These are phyloP conservation scores for Limonium bicolor DNA, from an alignment of 148 eudicot genomes.

Conservation along the genomic window DNA sequence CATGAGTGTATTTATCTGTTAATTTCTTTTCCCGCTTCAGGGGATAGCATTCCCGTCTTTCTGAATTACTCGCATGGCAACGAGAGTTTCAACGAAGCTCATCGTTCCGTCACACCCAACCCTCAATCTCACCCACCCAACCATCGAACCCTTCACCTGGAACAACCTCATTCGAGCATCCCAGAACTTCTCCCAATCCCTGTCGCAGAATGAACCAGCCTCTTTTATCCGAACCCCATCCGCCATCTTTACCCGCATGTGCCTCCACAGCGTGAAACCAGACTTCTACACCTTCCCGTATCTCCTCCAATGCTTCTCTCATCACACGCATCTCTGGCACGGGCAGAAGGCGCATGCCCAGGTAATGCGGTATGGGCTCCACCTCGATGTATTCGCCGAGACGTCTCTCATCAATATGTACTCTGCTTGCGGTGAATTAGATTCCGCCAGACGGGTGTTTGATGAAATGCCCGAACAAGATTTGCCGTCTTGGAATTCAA, in stretches of 20 bases:
- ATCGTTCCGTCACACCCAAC: constrained; percentile 17
- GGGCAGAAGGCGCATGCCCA: constrained; percentile 19
- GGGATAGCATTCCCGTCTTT: too few species aligned
- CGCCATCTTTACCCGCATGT: constrained; percentile 18
- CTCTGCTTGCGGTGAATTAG: constrained; percentile 13
- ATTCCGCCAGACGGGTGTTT: constrained; percentile 20
- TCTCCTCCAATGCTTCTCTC: constrained; percentile 21
- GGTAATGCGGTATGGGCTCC: constrained; percentile 5
- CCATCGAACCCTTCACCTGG: constrained; percentile 25
- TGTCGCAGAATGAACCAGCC: background rate
- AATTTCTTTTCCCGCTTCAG: too few species aligned
- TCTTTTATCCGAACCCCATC: constrained; percentile 8
- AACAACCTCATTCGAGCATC: constrained; percentile 21
- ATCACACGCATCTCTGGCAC: constrained; percentile 6
- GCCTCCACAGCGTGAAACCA: constrained; percentile 15
- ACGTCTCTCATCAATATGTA: constrained; percentile 19
- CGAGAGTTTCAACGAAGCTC: constrained; percentile 11
- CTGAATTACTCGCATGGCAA: too few species aligned
- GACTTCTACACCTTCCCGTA: constrained; percentile 32
- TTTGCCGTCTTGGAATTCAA: constrained; percentile 28
- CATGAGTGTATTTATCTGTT: too few species aligned
- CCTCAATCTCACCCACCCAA: constrained; percentile 17
- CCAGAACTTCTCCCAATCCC: constrained; percentile 4
- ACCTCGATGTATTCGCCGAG: constrained; percentile 9
- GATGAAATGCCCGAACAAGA: constrained; percentile 21